Conservation (phyloP, 441 rosid genomes). For the Adansonia gregorii region DNA sequence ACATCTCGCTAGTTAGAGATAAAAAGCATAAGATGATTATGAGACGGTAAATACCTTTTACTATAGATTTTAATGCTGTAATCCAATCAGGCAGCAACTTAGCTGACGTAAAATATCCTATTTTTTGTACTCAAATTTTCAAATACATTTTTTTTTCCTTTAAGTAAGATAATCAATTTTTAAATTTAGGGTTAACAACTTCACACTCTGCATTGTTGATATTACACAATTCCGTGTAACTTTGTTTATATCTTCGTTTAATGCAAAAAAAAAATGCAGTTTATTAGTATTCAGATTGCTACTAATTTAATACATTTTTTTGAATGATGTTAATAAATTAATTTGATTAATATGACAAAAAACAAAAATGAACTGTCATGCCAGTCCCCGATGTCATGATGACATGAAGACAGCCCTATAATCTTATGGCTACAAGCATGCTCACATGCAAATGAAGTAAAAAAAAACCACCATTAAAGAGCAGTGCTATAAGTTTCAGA, state of each 20-base stretch:
- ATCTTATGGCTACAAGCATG: constrained; percentile 19
- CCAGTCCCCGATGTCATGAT: constrained; percentile 37
- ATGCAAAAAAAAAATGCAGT: neutral
- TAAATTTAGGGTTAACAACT: no score
- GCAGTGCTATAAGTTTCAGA: neutral
- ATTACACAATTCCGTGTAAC: neutral
- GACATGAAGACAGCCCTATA: constrained; percentile 34
- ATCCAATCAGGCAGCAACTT: no score
- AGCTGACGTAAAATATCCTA: no score
- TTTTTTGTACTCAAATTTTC: no score
- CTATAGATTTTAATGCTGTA: no score
- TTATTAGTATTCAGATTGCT: neutral
- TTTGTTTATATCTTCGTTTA: neutral
- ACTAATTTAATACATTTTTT: neutral
- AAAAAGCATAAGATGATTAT: no score
- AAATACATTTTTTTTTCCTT: no score
- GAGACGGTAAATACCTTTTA: no score
- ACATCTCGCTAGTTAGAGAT: no score
- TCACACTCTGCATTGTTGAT: neutral
- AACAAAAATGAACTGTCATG: constrained; percentile 11
- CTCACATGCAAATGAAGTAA: constrained; percentile 1
- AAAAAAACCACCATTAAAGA: constrained; percentile 7
- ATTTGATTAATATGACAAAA: constrained; percentile 13
- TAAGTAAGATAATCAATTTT: no score
- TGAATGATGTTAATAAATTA: neutral